Evolutionary conservation across 768 basidiomycete genomes (phyloP).

Genomic region (Paxillus ammoniavirescens): DNA sequence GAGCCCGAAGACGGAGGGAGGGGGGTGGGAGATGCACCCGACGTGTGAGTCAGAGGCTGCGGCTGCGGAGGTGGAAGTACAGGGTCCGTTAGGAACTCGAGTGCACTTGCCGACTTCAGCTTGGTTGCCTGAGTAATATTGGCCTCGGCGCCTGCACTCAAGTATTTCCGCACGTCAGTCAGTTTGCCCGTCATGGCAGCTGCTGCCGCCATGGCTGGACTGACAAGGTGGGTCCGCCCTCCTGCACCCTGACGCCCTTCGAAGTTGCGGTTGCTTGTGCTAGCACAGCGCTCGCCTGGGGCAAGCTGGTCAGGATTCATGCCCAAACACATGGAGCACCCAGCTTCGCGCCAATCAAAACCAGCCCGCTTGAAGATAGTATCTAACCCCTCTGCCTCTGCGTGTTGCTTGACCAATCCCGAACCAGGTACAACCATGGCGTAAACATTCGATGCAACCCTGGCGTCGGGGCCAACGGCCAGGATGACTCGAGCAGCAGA

Average conservation of each 20-base stretch:
- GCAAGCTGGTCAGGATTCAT: constrained; percentile 93
- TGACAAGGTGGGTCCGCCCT: constrained; percentile 85
- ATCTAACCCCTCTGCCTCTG: constrained; percentile 87
- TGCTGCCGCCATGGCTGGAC: constrained; percentile 91
- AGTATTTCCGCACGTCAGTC: constrained; percentile 78
- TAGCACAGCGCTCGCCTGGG: constrained; percentile 83
- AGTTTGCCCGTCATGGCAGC: constrained; percentile 85
- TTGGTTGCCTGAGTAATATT: constrained; percentile 46
- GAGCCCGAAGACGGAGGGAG: constrained; percentile 47
- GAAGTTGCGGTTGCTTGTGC: constrained; percentile 92
- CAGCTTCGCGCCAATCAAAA: constrained; percentile 94
- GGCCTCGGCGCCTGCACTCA: constrained; percentile 46
- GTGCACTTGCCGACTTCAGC: constrained; percentile 68
- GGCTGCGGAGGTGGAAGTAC: constrained; percentile 55
- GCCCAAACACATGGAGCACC: constrained; percentile 94
- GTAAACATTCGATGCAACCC: constrained; percentile 69
- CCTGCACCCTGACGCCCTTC: constrained; percentile 88
- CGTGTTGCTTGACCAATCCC: constrained; percentile 86
- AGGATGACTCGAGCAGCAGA: constrained; percentile 79
- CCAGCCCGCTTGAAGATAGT: constrained; percentile 85
- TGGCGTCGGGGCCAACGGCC: constrained; percentile 69
- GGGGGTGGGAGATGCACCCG: constrained; percentile 26
- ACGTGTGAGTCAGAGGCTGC: constrained; percentile 34
- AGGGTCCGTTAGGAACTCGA: constrained; percentile 77
- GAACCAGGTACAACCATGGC: constrained; percentile 95